Evolutionary conservation across 106 monocot genomes (phyloP), one percentile per base, ranked within the genome.

Genomic region (Agapanthus africanus): DNA sequence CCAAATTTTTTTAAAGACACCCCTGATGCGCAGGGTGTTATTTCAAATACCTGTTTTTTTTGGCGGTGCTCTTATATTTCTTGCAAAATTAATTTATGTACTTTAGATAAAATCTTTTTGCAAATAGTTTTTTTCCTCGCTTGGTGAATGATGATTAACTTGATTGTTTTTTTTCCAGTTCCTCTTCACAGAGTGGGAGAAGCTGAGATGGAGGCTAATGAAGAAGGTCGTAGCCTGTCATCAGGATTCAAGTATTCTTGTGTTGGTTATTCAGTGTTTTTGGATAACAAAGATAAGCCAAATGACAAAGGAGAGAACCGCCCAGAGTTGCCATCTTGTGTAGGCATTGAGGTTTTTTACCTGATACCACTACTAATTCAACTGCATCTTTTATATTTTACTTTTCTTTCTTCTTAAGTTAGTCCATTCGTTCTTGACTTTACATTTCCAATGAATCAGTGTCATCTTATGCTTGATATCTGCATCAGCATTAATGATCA

Each of bases 261-360:
- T 67, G 67, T 72, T 69, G 83, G 83, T 64, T 83, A 83, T 57
- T 83, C 83, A 21, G 68, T 79, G 7, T 83, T 68, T 44, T 46
- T 83, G 67, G 75, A 79, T 63, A 78, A 75, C 66, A 84, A 70
- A 59, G 70, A 84, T 23, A 68, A 41, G 42, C 42, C 73, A 1
- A 49, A 3, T 61, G 74, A 74, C n/a, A 70, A 70, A 54, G 74
- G 66, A 52, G 80, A 70, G 25, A 73, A 74, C 9, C 77, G 40
- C 51, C 70, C 80, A 23, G 74, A 84, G 74, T 61, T 84, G 70
- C 84, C 84, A 54, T 71, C 73, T 74, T 84, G 84, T 77, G 80
- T 54, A 63, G 83, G 83, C 22, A 60, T 84, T 76, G 83, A 84
- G 79, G 83, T 84, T 61, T 32, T 65, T 63, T 60, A 19, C 32